Percentiles rank a stretch among this genome's conserved stretches.
Evolutionary conservation across 106 monocot species (phyloP).

Genomic region (Chionographis japonica): DNA sequence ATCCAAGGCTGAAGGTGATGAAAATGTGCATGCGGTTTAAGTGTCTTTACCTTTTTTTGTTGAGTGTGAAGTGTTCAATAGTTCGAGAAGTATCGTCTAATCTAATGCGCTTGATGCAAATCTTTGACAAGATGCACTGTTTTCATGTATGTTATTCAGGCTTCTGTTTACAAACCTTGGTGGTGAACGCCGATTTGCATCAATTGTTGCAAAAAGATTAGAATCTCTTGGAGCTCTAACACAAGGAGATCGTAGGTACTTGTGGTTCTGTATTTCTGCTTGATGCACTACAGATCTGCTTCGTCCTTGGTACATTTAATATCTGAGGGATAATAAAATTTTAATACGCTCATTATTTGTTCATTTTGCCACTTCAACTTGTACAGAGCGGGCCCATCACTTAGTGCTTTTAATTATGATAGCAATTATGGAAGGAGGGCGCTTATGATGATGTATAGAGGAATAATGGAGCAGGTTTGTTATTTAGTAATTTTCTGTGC

Average conservation of each 20-base stretch:
- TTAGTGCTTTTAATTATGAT: conserved; percentile 95
- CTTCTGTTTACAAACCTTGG: conserved; percentile 98
- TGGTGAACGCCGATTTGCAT: conserved; percentile 96
- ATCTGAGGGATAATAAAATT: not conserved
- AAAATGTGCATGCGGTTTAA: no score
- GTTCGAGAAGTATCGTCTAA: no score
- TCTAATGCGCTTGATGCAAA: no score
- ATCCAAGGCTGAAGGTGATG: no score
- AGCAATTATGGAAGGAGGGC: conserved; percentile 86
- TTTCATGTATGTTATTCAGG: conserved; percentile 34
- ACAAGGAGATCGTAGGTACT: conserved; percentile 97
- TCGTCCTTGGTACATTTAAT: no score
- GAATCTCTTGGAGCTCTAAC: conserved; percentile 96
- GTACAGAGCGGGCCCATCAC: conserved; percentile 77
- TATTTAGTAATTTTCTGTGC: conserved; percentile 1
- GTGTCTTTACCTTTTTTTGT: no score
- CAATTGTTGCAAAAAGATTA: conserved; percentile 95
- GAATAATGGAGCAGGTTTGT: conserved; percentile 95
- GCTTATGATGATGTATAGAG: conserved; percentile 76
- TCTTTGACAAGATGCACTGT: conserved; percentile 12
- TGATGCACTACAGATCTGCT: no score
- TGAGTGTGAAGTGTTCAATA: no score
- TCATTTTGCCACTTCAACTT: conserved; percentile 7
- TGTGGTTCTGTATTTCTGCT: no score
- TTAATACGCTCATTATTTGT: not conserved